Conservation (phyloP, 192 early-diverging fungal genomes). For the Backusella morwellensis region DNA sequence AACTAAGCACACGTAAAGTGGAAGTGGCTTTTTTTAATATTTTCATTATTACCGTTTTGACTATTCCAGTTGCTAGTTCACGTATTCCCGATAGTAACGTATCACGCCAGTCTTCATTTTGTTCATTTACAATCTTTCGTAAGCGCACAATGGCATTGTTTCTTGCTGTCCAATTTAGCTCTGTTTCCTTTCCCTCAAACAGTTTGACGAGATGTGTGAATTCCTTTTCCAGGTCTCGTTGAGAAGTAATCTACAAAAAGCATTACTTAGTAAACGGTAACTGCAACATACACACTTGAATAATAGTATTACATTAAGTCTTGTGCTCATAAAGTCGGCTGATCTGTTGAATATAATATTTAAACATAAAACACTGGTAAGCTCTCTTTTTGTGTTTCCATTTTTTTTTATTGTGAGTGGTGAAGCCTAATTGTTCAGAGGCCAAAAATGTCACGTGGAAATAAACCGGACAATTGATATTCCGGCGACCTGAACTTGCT, state of each 20-base stretch:
- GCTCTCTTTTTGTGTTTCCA: background rate
- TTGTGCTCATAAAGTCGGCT: background rate
- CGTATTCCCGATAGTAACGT: constrained; percentile 12
- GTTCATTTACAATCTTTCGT: constrained; percentile 11
- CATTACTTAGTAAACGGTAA: background rate
- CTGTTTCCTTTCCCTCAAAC: constrained; percentile 34
- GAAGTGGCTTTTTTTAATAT: background rate
- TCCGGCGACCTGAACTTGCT: background rate
- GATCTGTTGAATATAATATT: background rate
- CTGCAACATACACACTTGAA: background rate
- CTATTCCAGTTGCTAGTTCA: constrained; percentile 10
- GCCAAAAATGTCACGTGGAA: background rate
- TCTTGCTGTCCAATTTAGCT: constrained; percentile 34
- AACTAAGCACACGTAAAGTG: background rate
- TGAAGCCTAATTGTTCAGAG: background rate
- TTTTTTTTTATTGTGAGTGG: background rate
- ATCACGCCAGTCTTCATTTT: constrained; percentile 11
- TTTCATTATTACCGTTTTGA: constrained; percentile 19
- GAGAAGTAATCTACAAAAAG: constrained; percentile 8
- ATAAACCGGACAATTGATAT: background rate
- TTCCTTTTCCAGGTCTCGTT: constrained; percentile 21
- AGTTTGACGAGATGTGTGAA: background rate
- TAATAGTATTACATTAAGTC: background rate
- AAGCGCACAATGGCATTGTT: constrained; percentile 18
- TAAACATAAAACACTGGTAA: background rate